Conservation (phyloP, 352 stramenopile species). For the Halophytophthora polymorphica region DNA sequence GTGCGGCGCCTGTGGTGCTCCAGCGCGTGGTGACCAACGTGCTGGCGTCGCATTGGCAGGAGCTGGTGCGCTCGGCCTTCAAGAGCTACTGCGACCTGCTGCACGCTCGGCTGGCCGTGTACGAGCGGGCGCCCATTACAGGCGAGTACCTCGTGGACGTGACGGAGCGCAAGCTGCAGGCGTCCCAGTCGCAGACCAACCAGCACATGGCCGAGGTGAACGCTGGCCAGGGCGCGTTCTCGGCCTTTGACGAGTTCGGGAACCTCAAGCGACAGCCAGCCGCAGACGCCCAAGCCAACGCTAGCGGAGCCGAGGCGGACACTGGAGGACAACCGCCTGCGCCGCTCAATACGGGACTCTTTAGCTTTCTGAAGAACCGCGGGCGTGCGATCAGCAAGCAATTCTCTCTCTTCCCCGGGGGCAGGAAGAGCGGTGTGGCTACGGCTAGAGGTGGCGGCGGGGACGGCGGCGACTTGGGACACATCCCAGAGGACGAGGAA, state of each 20-base stretch:
- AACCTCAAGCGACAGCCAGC: conserved; percentile 62
- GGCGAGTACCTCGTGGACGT: conserved; percentile 67
- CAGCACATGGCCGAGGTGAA: conserved; percentile 50
- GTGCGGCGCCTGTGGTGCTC: conserved; percentile 35
- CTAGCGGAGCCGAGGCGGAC: conserved; percentile 3
- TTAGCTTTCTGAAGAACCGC: conserved; percentile 74
- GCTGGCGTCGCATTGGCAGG: conserved; percentile 55
- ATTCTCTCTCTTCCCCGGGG: conserved; percentile 44
- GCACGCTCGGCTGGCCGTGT: conserved; percentile 54
- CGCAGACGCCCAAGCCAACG: conserved; percentile 2
- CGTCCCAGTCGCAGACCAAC: conserved; percentile 29
- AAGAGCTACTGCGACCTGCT: conserved; percentile 60
- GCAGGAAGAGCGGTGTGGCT: conserved; percentile 18
- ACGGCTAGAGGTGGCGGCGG: conserved; percentile 2
- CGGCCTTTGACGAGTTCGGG: conserved; percentile 75
- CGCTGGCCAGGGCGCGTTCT: conserved; percentile 58
- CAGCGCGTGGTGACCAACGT: conserved; percentile 65
- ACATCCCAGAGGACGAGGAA: conserved; percentile 47
- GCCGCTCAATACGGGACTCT: conserved; percentile 65
- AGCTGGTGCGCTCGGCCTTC: conserved; percentile 49
- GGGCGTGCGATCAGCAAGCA: conserved; percentile 65
- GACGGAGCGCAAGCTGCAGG: conserved; percentile 63
- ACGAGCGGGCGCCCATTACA: conserved; percentile 55
- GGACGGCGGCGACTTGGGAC: conserved; percentile 20
- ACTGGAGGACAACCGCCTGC: conserved; percentile 7